These are phyloP conservation scores for Juglanconis oblonga DNA, from an alignment of 2,329 filamentous ascomycete species.

Conservation along the genomic window DNA sequence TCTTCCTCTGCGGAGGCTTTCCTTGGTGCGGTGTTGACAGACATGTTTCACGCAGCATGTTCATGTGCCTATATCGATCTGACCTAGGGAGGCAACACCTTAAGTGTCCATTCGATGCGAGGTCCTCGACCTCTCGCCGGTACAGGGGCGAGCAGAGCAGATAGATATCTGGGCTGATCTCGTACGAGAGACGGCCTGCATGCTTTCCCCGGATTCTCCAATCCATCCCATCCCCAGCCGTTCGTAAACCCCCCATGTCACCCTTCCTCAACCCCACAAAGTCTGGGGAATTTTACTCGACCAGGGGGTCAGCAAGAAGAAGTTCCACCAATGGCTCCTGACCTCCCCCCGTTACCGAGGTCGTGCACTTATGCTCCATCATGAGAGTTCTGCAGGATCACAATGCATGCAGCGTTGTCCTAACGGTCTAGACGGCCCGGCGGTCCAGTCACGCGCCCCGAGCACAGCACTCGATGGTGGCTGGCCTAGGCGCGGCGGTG, in stretches of 20 bases:
- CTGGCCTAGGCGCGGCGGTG: background rate
- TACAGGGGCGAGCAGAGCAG: background rate
- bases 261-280: constrained; percentile 3
- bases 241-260: background rate
- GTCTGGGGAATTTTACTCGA: background rate
- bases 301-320: constrained; percentile 1
- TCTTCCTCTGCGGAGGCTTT: too few species aligned
- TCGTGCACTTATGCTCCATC: background rate
- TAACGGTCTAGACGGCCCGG: constrained; percentile 14
- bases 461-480: background rate
- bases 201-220: constrained; percentile 1
- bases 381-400: constrained; percentile 1
- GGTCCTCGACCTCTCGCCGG: background rate
- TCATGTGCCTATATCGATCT: background rate
- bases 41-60: too few species aligned
- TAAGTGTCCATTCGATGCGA: background rate
- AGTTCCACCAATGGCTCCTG: constrained; percentile 16
- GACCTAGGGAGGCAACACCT: background rate
- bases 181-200: constrained; percentile 1
- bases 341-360: background rate
- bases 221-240: background rate
- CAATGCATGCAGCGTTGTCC: background rate
- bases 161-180: background rate
- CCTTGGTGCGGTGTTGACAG: too few species aligned
- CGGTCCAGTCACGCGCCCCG: constrained; percentile 6